phyloP scores from a whole-genome alignment of 305 asterid genomes.

The Plantago rigida region DNA sequence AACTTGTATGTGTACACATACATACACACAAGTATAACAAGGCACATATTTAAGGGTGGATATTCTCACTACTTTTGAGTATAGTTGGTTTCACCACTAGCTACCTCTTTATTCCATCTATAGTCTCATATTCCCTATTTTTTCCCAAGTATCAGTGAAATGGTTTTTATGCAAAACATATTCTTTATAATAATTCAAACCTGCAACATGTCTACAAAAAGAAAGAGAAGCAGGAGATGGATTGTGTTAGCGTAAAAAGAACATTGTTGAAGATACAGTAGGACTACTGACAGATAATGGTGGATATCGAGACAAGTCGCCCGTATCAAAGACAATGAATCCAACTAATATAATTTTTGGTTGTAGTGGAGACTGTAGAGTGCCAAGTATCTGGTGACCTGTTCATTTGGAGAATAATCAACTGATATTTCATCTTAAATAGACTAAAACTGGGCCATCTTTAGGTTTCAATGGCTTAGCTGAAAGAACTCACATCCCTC shows the following conservation, averaged over 20 bases:
- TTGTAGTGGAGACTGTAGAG: not conserved
- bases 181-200: not conserved
- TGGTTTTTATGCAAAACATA: not conserved
- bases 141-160: not conserved
- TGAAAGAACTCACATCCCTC: slow-evolving; percentile 17
- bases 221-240: no score
- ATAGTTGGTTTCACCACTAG: not conserved
- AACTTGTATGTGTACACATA: not conserved
- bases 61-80: not conserved
- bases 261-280: no score
- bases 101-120: not conserved
- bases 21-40: not conserved
- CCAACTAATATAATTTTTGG: not conserved
- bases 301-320: not conserved
- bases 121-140: not conserved
- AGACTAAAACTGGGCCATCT: not conserved
- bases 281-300: not conserved
- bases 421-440: not conserved
- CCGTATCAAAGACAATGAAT: not conserved
- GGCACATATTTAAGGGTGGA: not conserved
- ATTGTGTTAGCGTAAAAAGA: no score
- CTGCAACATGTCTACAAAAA: not conserved
- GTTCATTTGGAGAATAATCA: not conserved
- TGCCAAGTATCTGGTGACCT: not conserved
- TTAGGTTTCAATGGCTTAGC: slow-evolving; percentile 22